Evolutionary conservation across 1,139 yeast species (phyloP).

Genomic region (Yamadazyma triangularis): DNA sequence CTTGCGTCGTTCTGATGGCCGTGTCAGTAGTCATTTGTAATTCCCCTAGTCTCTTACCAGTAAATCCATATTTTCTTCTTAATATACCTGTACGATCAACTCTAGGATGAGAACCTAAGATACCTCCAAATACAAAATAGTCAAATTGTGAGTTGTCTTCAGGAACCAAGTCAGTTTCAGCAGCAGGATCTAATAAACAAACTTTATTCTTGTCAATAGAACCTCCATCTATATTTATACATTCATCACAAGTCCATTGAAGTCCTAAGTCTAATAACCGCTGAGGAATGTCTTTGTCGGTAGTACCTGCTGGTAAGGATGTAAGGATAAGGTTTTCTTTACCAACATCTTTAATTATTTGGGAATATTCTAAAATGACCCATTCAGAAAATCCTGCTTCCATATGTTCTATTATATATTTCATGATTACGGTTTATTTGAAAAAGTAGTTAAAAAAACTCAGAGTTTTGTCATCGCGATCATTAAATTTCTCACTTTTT

Average conservation of each 20-base stretch:
- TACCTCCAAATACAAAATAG: constrained; percentile 93
- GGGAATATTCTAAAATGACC: constrained; percentile 85
- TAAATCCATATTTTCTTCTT: constrained; percentile 71
- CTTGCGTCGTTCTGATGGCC: constrained; percentile 85
- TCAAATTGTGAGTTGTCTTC: constrained; percentile 63
- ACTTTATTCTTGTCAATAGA: constrained; percentile 51
- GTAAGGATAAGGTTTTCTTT: constrained; percentile 68
- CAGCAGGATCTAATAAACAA: constrained; percentile 87
- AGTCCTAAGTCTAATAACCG: constrained; percentile 59
- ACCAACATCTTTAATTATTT: constrained; percentile 81
- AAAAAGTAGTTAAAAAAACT: too few relatives aligned
- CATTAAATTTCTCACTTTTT: too few relatives aligned
- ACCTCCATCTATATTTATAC: constrained; percentile 41
- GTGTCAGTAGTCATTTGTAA: constrained; percentile 98
- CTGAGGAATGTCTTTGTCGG: constrained; percentile 61
- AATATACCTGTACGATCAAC: constrained; percentile 91
- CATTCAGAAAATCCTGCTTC: constrained; percentile 95
- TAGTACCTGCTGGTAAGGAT: constrained; percentile 65
- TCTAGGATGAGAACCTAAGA: constrained; percentile 94
- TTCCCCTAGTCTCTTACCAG: constrained; percentile 79
- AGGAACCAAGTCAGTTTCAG: constrained; percentile 68
- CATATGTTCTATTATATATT: constrained; percentile 95
- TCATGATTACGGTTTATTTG: too few relatives aligned
- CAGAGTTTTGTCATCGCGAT: too few relatives aligned
- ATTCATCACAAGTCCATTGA: constrained; percentile 78